Evolutionary conservation across 768 basidiomycete species (phyloP).

Genomic region (Pleurotus sapidus): DNA sequence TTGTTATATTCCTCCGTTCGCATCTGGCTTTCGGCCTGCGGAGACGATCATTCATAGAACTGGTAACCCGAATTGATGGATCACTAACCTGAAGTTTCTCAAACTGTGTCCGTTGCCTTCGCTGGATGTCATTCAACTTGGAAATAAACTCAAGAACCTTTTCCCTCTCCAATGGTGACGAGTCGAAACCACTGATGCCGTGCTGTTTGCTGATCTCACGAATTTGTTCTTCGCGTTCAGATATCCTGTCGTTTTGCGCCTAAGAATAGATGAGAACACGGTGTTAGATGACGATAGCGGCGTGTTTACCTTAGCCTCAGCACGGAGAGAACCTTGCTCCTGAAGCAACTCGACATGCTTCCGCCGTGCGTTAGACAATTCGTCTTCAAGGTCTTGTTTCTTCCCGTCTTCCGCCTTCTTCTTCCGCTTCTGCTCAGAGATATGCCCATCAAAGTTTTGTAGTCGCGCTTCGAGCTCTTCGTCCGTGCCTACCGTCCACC

Average conservation of each 20-base stretch:
- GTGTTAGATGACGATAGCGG: not conserved
- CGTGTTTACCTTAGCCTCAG: constrained; percentile 63
- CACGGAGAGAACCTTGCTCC: constrained; percentile 65
- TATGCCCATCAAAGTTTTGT: constrained; percentile 57
- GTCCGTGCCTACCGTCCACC: constrained; percentile 53
- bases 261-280: constrained; percentile 22
- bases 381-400: constrained; percentile 62
- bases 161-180: constrained; percentile 65
- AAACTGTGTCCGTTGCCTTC: constrained; percentile 58
- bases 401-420: constrained; percentile 45
- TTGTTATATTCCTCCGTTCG: constrained; percentile 67
- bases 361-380: constrained; percentile 43
- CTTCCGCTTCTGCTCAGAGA: constrained; percentile 47
- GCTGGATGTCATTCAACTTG: constrained; percentile 59
- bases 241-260: constrained; percentile 72
- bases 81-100: constrained; percentile 63
- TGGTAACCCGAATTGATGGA: not conserved
- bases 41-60: not conserved
- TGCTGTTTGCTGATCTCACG: constrained; percentile 65
- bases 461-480: constrained; percentile 63
- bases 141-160: constrained; percentile 74
- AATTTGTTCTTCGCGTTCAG: constrained; percentile 71
- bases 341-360: constrained; percentile 55
- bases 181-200: constrained; percentile 71
- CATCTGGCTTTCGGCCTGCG: constrained; percentile 48